Evolutionary conservation across 75 land plant species (phyloP).

Genomic region (Cryptomeria japonica): DNA sequence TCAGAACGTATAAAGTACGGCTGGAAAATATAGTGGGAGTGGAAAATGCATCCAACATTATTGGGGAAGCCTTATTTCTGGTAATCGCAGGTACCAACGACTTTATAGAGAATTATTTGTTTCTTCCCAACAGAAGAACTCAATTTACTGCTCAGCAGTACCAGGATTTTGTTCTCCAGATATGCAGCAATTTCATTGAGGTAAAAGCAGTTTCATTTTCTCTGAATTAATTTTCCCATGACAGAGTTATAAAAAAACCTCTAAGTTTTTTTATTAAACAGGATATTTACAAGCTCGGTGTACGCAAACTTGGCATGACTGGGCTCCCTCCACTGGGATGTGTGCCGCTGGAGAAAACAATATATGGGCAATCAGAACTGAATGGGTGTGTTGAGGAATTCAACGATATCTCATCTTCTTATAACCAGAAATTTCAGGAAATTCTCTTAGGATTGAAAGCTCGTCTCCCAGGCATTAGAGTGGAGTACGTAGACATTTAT

Average conservation of each 20-base stretch:
- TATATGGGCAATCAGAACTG: background rate
- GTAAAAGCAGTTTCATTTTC: background rate
- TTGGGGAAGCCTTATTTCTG: conserved; percentile 28
- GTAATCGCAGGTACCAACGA: conserved; percentile 56
- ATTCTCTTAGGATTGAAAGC: conserved; percentile 12
- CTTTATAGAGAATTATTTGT: conserved; percentile 43
- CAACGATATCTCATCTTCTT: conserved; percentile 31
- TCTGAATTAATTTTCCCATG: too few relatives aligned
- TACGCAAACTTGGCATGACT: background rate
- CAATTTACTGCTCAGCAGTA: conserved; percentile 36
- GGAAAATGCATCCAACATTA: conserved; percentile 16
- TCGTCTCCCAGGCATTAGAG: background rate
- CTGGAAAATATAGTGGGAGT: conserved; percentile 38
- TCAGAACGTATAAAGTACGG: conserved; percentile 36
- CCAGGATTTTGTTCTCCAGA: conserved; percentile 28
- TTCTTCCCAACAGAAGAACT: conserved; percentile 27
- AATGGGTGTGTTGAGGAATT: background rate
- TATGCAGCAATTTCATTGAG: conserved; percentile 28
- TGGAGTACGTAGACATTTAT: conserved; percentile 47
- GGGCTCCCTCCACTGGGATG: background rate
- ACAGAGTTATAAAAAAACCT: too few relatives aligned
- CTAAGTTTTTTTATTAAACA: background rate
- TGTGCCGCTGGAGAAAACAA: background rate
- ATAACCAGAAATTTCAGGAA: conserved; percentile 33
- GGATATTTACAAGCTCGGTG: background rate